Conservation (phyloP, 2,329 filamentous ascomycete species). For the Beauveria asiatica region DNA sequence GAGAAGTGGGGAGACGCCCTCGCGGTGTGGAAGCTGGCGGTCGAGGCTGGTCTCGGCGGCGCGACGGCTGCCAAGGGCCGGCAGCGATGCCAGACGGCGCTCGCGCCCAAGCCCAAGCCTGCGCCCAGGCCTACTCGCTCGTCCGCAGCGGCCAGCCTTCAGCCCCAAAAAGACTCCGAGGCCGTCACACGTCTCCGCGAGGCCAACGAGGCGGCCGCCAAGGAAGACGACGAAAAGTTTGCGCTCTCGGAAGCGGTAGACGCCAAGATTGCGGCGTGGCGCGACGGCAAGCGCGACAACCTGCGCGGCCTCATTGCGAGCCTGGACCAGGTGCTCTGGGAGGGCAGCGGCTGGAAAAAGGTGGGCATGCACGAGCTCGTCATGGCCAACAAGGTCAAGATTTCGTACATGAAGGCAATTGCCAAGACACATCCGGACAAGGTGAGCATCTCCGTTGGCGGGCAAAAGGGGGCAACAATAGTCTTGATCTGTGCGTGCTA, state of each 20-base stretch:
- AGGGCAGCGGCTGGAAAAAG: slow-evolving; percentile 91
- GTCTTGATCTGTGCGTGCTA: background rate
- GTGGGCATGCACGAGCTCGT: slow-evolving; percentile 90
- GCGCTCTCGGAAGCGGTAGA: slow-evolving; percentile 81
- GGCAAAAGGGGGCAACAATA: background rate
- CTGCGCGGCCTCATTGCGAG: slow-evolving; percentile 79
- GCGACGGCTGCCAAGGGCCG: slow-evolving; percentile 75
- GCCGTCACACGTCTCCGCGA: slow-evolving; percentile 76
- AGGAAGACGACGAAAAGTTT: slow-evolving; percentile 87
- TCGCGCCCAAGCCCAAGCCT: slow-evolving; percentile 55
- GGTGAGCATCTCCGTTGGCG: slow-evolving; percentile 45
- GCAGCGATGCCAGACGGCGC: slow-evolving; percentile 79
- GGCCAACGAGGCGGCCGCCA: slow-evolving; percentile 78
- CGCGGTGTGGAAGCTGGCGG: slow-evolving; percentile 69
- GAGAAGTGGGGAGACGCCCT: slow-evolving; percentile 87
- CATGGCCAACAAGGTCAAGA: slow-evolving; percentile 90
- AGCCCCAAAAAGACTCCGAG: slow-evolving; percentile 50
- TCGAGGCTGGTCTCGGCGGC: slow-evolving; percentile 81
- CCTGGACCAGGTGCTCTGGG: slow-evolving; percentile 84
- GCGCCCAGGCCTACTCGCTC: slow-evolving; percentile 32
- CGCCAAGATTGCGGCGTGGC: slow-evolving; percentile 69
- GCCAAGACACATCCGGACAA: slow-evolving; percentile 98
- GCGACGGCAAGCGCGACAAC: slow-evolving; percentile 87
- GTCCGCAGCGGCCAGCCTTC: slow-evolving; percentile 28
- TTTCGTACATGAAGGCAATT: slow-evolving; percentile 98